Percentiles rank a stretch among this genome's conserved stretches.
phyloP scores from a whole-genome alignment of 495 filamentous ascomycete species.

The Talaromyces thailandensis region DNA sequence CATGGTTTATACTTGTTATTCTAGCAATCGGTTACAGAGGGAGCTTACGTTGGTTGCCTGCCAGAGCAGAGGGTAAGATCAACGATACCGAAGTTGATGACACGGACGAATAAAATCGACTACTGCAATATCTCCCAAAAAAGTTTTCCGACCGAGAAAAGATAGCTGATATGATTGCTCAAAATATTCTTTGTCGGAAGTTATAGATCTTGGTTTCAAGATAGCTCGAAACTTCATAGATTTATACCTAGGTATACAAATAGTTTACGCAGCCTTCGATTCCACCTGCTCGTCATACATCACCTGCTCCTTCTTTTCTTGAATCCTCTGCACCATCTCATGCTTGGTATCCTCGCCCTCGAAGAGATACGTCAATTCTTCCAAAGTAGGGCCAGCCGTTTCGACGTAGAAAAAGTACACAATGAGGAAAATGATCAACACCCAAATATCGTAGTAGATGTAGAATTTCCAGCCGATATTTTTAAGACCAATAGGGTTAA shows the following conservation, averaged over 20 bases:
- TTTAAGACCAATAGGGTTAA: slow-evolving; percentile 49
- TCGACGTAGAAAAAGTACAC: slow-evolving; percentile 59
- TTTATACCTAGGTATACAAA: background rate
- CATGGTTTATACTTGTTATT: slow-evolving; percentile 51
- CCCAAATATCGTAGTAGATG: slow-evolving; percentile 51
- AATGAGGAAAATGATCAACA: slow-evolving; percentile 44
- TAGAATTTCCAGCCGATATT: slow-evolving; percentile 46
- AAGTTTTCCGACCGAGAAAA: background rate
- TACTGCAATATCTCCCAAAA: background rate
- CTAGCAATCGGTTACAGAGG: slow-evolving; percentile 38
- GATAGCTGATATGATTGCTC: background rate
- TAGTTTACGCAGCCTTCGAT: slow-evolving; percentile 3
- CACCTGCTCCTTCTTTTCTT: slow-evolving; percentile 12
- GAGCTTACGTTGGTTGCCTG: slow-evolving; percentile 2
- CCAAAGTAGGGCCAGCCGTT: slow-evolving; percentile 53
- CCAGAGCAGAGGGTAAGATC: slow-evolving; percentile 3
- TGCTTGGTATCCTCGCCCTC: slow-evolving; percentile 11
- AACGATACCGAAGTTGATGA: background rate
- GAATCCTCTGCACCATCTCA: slow-evolving; percentile 10
- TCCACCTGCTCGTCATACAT: slow-evolving; percentile 11
- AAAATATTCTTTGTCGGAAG: background rate
- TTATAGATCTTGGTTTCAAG: background rate
- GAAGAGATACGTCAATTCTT: slow-evolving; percentile 45
- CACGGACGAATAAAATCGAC: background rate
- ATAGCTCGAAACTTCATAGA: background rate